phyloP scores from a whole-genome alignment of 2,329 filamentous ascomycete species.

The Fusarium piperis region DNA sequence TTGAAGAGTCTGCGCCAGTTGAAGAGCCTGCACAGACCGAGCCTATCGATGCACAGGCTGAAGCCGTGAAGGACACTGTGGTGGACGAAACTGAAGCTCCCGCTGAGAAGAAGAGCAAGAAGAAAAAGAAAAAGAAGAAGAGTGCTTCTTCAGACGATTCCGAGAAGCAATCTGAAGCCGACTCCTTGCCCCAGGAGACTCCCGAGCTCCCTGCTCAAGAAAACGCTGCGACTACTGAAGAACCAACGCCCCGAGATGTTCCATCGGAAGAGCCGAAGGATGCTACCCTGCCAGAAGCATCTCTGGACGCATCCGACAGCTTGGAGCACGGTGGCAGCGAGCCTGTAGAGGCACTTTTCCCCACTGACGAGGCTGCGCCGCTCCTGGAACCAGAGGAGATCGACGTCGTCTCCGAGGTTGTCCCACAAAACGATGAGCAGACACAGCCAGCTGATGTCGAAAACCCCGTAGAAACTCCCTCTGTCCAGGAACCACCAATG shows the following conservation, averaged over 20 bases:
- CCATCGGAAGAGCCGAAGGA: constrained; percentile 5
- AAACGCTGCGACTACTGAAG: not conserved
- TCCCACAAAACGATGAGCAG: constrained; percentile 35
- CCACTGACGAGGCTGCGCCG: constrained; percentile 13
- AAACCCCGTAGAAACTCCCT: constrained; percentile 31
- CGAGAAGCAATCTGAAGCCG: constrained; percentile 27
- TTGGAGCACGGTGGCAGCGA: constrained; percentile 11
- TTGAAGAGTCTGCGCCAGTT: not conserved
- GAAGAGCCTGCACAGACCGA: not conserved
- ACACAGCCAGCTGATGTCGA: constrained; percentile 40
- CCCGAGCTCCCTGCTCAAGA: constrained; percentile 1
- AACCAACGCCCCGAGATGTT: not conserved
- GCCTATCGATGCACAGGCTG: constrained; percentile 5
- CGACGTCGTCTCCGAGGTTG: constrained; percentile 18
- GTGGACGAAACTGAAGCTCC: constrained; percentile 11
- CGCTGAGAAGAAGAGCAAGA: constrained; percentile 44
- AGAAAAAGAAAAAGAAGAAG: constrained; percentile 50
- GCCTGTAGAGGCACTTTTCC: constrained; percentile 4
- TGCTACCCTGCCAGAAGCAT: constrained; percentile 7
- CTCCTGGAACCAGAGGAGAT: constrained; percentile 27
- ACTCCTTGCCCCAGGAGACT: constrained; percentile 12
- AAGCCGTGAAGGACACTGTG: not conserved
- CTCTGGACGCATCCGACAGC: not conserved
- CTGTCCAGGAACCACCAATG: constrained; percentile 29
- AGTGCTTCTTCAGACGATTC: constrained; percentile 18